These are phyloP conservation scores for Pascua sp. DNA, from an alignment of 1,284 basidiomycete species.

Conservation along the genomic window DNA sequence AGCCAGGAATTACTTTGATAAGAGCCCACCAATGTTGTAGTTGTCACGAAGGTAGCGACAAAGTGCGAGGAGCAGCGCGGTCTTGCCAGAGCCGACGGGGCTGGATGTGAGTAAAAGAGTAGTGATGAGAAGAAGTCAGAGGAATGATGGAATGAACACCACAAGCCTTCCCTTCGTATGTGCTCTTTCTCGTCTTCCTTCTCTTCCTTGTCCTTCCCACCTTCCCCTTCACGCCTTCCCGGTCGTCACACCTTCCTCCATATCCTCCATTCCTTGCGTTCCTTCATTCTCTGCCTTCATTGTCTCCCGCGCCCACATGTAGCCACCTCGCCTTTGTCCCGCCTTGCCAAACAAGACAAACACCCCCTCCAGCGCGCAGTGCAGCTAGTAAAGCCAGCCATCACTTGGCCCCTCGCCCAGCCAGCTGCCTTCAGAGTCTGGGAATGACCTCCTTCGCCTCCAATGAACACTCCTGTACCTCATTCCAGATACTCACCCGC, in stretches of 20 bases:
- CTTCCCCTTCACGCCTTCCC: not conserved
- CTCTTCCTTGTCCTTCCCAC: too few relatives aligned
- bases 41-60: constrained; percentile 76
- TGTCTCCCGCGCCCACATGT: too few relatives aligned
- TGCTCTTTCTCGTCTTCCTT: too few relatives aligned
- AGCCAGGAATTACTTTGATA: not conserved
- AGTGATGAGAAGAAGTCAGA: not conserved
- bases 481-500: constrained; percentile 62
- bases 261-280: too few relatives aligned
- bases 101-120: constrained; percentile 48
- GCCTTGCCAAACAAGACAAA: too few relatives aligned
- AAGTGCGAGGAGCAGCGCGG: constrained; percentile 87
- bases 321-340: too few relatives aligned
- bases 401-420: too few relatives aligned
- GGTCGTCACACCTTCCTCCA: not conserved
- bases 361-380: too few relatives aligned
- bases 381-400: too few relatives aligned
- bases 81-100: constrained; percentile 96
- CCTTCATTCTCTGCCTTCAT: too few relatives aligned
- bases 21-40: constrained; percentile 79
- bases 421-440: too few relatives aligned
- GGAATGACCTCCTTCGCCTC: not conserved
- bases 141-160: not conserved
- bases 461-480: not conserved
- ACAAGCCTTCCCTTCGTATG: too few relatives aligned